Evolutionary conservation across 345 rosid genomes (phyloP), one percentile per base, ranked within the genome.

Genomic region (Passiflora organensis): DNA sequence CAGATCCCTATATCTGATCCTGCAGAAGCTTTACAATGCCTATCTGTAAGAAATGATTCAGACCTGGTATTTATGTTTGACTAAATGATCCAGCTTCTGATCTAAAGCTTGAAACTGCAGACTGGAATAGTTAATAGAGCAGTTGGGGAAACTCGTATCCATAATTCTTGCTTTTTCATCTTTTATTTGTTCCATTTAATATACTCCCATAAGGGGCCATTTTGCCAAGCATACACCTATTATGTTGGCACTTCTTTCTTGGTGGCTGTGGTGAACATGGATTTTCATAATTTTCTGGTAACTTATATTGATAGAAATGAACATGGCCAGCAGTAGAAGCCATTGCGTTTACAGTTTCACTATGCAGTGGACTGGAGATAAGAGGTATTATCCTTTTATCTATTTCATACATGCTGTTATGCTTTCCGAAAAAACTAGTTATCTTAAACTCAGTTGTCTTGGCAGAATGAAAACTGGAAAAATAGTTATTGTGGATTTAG

Each of bases 71-170:
- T 57, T 21, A 23, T 58, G 41, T 51, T 57, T 38, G 32, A 6
- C 43, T 58, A 53, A 39, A n/a, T 12, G 5, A 48, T 65, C 43
- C 32, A 57, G 32, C 56, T 68, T 72, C 75, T 75, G 51, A 75
- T 55, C 6, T 53, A 14, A 13, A 51, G 39, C 54, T 52, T 67
- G 48, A 60, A 58, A 65, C 47, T 77, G 73, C 85, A 91, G 97
- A 67, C 59, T 22, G 97, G 97, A 51, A 75, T 83, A 69, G 72
- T 79, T 50, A 91, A 85, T 62, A 85, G 95, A 67, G 85, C 91
- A 42, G 87, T 87, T 61, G 97, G 91, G 54, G 97, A 91, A 79
- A 87, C 96, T 51, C 87, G 97, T 83, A 87, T 87, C 91, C 81
- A 68, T 72, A 8, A 28, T 47, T 12, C 15, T 25, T 13, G n/a